Base-by-base conservation (phyloP, 176 grass and related monocot genomes). In the Thinopyrum elongatum region DNA sequence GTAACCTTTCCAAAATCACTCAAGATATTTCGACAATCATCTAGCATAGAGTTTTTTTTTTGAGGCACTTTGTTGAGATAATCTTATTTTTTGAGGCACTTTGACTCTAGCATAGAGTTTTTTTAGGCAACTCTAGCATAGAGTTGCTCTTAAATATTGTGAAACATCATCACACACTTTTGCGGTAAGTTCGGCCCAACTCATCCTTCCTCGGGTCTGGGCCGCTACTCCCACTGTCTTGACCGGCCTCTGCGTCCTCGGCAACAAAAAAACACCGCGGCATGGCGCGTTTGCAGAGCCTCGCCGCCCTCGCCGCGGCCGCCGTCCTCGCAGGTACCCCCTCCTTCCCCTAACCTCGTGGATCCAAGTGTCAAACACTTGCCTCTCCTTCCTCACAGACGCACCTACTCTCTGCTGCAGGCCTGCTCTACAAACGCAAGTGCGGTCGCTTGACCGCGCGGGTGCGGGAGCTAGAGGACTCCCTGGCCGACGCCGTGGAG, bases 381-480 rank as follows among this genome's bases (percentile, higher is more conserved):
- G 4, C 44, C 13, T 26, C n/a, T 55, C 16, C 41, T 39, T 10
- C 3, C 84, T 72, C 65, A 90, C 17, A 15, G 22, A 22, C 29
- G 10, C 79, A 4, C 15, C 22, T 68, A 10, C 19, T 78, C 77
- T 66, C n/a, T 10, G 25, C n/a, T 19, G 25, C 82, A 95, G 96
- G 58, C 44, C 66, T 89, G n/a, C 70, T 95, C 1, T 84, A 87
- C 80, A 78, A 60, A 49, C 88, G 88, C 63, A 98, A 67, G 72
- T 87, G 81, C n/a, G 77, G 82, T 19, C 70, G 69, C 49, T 63
- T 94, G 76, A 74, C 83, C 16, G 14, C 36, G 39, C 80, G 83
- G 33, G 66, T 93, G 78, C 84, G 53, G 66, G 87, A 98, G 81
- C 80, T 95, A 5, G 93, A 95, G 88, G 78, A 33, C 2, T 89